A percentile compares a stretch with the other conserved stretches of the same genome.
Evolutionary conservation across 306 rosid genomes (phyloP).

Genomic region (Cercis canadensis): DNA sequence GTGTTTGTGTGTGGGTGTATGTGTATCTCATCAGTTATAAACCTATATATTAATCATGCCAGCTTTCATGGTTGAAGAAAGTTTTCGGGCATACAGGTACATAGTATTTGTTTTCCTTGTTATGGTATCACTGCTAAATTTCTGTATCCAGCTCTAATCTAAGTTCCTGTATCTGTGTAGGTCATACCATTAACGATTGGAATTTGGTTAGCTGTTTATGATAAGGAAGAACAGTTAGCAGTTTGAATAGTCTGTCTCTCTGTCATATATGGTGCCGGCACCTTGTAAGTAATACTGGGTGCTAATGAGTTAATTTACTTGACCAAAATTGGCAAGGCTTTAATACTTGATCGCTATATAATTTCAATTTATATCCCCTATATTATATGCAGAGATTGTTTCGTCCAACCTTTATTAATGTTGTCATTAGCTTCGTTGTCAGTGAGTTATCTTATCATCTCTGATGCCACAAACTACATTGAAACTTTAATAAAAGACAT

Average conservation of each 20-base stretch:
- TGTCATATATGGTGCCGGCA: slow-evolving; percentile 3
- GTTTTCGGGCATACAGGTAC: slow-evolving; percentile 35
- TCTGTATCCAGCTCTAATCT: slow-evolving; percentile 1
- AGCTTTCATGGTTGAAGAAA: slow-evolving; percentile 27
- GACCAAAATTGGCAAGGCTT: too few relatives aligned
- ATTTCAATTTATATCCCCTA: too few relatives aligned
- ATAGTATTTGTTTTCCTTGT: slow-evolving; percentile 18
- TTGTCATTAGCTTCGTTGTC: background rate
- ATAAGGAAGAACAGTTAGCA: slow-evolving; percentile 13
- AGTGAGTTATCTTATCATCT: slow-evolving; percentile 2
- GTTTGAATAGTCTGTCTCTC: background rate
- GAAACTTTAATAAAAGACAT: slow-evolving; percentile 4
- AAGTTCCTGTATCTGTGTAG: slow-evolving; percentile 32
- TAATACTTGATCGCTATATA: too few relatives aligned
- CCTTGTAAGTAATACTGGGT: slow-evolving; percentile 1
- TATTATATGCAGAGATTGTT: too few relatives aligned
- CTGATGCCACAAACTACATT: slow-evolving; percentile 1
- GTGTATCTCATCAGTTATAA: background rate
- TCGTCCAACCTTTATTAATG: background rate
- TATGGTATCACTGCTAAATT: slow-evolving; percentile 23
- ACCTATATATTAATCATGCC: slow-evolving; percentile 22
- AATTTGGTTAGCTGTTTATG: background rate
- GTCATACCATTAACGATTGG: slow-evolving; percentile 27
- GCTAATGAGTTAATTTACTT: slow-evolving; percentile 14
- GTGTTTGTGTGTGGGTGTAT: background rate